Percentiles rank a stretch among this genome's conserved stretches.
These are phyloP conservation scores for Symbiodinium pilosum DNA, from an alignment of 73 alveolate genomes.

Conservation along the genomic window DNA sequence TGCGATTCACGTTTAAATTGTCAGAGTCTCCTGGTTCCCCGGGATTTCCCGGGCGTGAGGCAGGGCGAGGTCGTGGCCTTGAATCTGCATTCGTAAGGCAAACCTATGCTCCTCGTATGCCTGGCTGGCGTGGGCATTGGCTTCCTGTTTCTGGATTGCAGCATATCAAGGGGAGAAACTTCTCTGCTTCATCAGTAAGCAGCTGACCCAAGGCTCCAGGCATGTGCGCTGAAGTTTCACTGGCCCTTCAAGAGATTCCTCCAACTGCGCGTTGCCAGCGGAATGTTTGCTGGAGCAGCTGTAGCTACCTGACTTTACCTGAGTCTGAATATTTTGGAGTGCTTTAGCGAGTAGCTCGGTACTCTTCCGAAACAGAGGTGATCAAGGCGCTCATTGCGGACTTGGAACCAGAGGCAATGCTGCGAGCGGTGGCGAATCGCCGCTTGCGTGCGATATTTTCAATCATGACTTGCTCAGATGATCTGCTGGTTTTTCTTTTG, in stretches of 20 bases:
- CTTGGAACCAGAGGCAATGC: not conserved
- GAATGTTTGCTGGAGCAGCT: slow-evolving; percentile 64
- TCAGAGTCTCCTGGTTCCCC: too few species aligned
- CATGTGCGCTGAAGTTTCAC: not conserved
- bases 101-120: slow-evolving; percentile 30
- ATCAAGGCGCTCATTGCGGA: slow-evolving; percentile 37
- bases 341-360: not conserved
- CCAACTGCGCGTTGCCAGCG: slow-evolving; percentile 15
- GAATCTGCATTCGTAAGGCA: slow-evolving; percentile 4
- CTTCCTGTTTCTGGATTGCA: slow-evolving; percentile 19
- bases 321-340: too few species aligned
- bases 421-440: not conserved
- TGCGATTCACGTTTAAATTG: too few species aligned
- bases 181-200: not conserved
- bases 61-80: too few species aligned
- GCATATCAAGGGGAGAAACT: not conserved
- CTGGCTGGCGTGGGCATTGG: slow-evolving; percentile 35
- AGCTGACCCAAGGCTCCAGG: slow-evolving; percentile 12
- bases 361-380: not conserved
- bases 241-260: slow-evolving; percentile 27
- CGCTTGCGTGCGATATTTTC: too few species aligned
- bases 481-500: too few species aligned
- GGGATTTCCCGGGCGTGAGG: too few species aligned
- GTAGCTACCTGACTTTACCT: not conserved
- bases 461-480: too few species aligned